phyloP scores from a whole-genome alignment of 345 rosid species.

The Angophora floribunda region DNA sequence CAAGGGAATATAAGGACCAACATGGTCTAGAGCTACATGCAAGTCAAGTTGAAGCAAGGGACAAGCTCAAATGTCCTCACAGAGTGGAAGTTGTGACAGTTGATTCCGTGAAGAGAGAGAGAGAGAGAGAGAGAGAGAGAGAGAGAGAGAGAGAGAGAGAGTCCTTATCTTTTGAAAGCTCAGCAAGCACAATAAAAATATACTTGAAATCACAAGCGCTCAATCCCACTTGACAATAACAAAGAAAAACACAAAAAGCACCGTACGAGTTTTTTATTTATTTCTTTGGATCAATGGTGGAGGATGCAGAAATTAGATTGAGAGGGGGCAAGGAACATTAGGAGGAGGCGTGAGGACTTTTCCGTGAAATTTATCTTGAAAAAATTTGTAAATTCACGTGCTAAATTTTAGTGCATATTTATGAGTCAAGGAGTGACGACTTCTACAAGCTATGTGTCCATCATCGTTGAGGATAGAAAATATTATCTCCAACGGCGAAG shows the following conservation, averaged over 20 bases:
- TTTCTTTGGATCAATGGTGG: not conserved
- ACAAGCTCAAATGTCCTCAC: not conserved
- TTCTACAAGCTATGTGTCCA: not conserved
- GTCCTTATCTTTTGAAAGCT: conserved; percentile 11
- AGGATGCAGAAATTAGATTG: not conserved
- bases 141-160: not conserved
- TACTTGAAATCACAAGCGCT: not conserved
- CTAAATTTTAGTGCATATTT: not conserved
- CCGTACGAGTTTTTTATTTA: not conserved
- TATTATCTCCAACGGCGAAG: not conserved
- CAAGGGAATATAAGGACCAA: not conserved
- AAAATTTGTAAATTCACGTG: not conserved
- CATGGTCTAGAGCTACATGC: not conserved
- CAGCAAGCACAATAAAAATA: not conserved
- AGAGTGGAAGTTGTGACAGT: not conserved
- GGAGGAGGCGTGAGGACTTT: not conserved
- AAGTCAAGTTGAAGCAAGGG: not conserved
- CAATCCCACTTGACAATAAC: not conserved
- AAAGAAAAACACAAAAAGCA: not conserved
- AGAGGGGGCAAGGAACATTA: not conserved
- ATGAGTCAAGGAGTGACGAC: not conserved
- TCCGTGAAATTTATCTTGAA: not conserved
- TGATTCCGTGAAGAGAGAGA: not conserved
- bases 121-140: not conserved
- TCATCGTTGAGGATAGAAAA: not conserved